Evolutionary conservation across 2,329 filamentous ascomycete species (phyloP), one percentile per base, ranked within the genome.

Genomic region (Clonostachys rosea): DNA sequence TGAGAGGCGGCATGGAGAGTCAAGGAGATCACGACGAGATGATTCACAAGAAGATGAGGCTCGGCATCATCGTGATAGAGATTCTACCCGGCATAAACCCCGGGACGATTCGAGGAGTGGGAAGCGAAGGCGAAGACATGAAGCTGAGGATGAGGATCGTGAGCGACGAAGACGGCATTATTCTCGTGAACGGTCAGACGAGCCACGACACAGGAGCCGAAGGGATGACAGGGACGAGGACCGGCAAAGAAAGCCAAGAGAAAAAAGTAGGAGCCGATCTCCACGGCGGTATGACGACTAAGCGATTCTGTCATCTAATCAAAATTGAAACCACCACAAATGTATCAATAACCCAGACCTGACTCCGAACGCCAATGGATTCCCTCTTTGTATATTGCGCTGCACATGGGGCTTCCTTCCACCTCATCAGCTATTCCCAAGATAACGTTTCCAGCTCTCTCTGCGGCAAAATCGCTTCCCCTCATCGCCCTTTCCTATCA

Each of bases 391-490:
- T 30, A 30, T 30, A 30, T 30, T 30, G 24, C 24, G 7, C 24
- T 30, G 24, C 24, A 30, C 9, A 30, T 30, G 24, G 24, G 8
- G 8, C 1, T 30, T 30, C 24, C 8, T 48, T 48, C 43, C 43
- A 34, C 24, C 7, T 2, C 14, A 37, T 35, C 12, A 18, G 11
- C 6, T 34, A 47, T 65, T 68, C 7, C 70, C 70, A 45, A 91
- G 68, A 68, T 91, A 94, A 56, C 83, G 77, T 66, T 89, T 92
- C 90, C 90, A 95, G 3, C 87, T 89, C 58, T 91, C 85, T 52
- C 87, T 76, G 33, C 82, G 69, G 52, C 87, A 81, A 45, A 80
- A 72, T 41, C 83, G 76, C 54, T 79, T 82, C 10, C 88, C 87
- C 51, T 87, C 83, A 18, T 84, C 78, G 13, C 78, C 79, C 47